Evolutionary conservation across 495 filamentous ascomycete genomes (phyloP).

Genomic region (Letharia lupina): DNA sequence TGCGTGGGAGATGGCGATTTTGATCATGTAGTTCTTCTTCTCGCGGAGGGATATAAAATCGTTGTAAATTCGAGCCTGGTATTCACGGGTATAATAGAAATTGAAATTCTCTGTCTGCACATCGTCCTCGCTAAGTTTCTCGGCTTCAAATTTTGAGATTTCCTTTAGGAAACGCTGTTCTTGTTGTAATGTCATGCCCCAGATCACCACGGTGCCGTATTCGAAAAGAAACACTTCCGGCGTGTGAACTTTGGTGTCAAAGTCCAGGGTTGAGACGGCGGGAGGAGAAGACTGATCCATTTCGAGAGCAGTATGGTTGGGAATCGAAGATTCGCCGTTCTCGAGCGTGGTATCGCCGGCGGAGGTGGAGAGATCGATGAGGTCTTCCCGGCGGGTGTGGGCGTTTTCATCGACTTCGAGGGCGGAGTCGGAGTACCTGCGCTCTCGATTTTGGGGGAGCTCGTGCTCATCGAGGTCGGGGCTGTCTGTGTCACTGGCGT

Average conservation of each 20-base stretch:
- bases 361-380: conserved; percentile 44
- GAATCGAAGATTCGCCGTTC: conserved; percentile 19
- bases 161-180: conserved; percentile 87
- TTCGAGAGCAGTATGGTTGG: conserved; percentile 43
- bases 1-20: conserved; percentile 92
- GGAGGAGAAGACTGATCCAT: conserved; percentile 23
- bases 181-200: conserved; percentile 84
- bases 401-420: conserved; percentile 49
- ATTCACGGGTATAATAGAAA: conserved; percentile 96
- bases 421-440: conserved; percentile 57
- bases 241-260: conserved; percentile 74
- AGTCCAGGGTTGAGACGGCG: conserved; percentile 35
- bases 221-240: conserved; percentile 94
- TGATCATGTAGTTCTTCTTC: conserved; percentile 94
- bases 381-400: conserved; percentile 42
- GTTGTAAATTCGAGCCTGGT: conserved; percentile 97
- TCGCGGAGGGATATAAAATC: conserved; percentile 93
- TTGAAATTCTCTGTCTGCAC: conserved; percentile 96
- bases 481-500: conserved; percentile 24
- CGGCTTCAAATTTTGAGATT: conserved; percentile 87
- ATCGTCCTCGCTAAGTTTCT: conserved; percentile 79
- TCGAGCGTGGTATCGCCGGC: conserved; percentile 29
- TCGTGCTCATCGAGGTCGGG: conserved; percentile 13
- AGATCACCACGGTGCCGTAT: conserved; percentile 99
- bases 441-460: conserved; percentile 40